Evolutionary conservation across 1,284 basidiomycete genomes (phyloP), one percentile per base, ranked within the genome.

Genomic region (Stygiomarasmius scandens): DNA sequence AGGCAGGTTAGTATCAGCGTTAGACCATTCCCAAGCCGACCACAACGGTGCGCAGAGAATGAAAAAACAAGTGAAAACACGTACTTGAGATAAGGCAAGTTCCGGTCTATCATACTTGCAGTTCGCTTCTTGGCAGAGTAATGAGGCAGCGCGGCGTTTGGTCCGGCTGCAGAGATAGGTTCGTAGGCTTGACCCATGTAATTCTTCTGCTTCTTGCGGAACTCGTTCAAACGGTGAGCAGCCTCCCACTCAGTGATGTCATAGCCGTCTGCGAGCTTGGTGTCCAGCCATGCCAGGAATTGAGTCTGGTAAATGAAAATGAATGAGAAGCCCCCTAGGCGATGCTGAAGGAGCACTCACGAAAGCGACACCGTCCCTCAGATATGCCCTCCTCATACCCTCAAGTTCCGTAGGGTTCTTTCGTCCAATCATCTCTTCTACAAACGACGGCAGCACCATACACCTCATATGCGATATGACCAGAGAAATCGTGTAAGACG

Each of bases 131-230:
- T 83, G 0, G 97, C 95, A 0, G 83, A 81, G 74, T 99, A 99
- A 75, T 99, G 96, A 3, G 96, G 95, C 36, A 96, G 77, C 22
- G 96, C 96, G 45, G 92, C 95, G 69, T 99, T 97, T 1, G 92
- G 81, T 0, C 96, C 96, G 32, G 84, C 87, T 0, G 93, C 96
- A 24, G 93, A 95, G 62, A 98, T 98, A 59, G 93, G 96, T 67
- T 93, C 91, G 66, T 98, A 98, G 1, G 95, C 95, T 23, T 95
- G 84, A 14, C 94, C 93, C 85, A 88, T 87, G 69, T 89, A 97
- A 68, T 87, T 75, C 71, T 89, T 87, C 63, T 87, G 84, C 67
- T 85, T 80, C 63, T 86, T 78, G 56, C 96, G 81, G 72, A 86
- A 96, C 67, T 89, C 85, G 1, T 89, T 93, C 56, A 98, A 76